These are phyloP conservation scores for Penicillium alfredii DNA, from an alignment of 495 filamentous ascomycete species.

Conservation along the genomic window DNA sequence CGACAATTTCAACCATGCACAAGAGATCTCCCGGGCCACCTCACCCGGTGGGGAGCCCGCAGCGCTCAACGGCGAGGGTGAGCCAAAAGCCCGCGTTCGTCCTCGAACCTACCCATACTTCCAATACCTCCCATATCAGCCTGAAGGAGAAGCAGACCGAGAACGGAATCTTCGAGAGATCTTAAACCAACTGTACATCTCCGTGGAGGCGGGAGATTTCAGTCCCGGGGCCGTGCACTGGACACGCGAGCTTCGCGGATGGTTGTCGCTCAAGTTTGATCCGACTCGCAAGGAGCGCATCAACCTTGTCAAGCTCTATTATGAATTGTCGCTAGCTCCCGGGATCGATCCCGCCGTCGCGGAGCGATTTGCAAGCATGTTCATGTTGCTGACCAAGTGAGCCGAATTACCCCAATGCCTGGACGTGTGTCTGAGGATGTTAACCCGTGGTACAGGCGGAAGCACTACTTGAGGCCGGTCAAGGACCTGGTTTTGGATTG, in stretches of 20 bases:
- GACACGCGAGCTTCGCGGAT: slow-evolving; percentile 92
- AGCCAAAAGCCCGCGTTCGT: slow-evolving; percentile 62
- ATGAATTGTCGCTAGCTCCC: slow-evolving; percentile 85
- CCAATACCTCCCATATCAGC: slow-evolving; percentile 75
- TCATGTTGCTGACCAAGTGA: slow-evolving; percentile 87
- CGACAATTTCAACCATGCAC: slow-evolving; percentile 43
- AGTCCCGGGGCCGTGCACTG: slow-evolving; percentile 89
- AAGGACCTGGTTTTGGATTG: slow-evolving; percentile 89
- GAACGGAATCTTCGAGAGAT: slow-evolving; percentile 75
- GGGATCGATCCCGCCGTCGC: slow-evolving; percentile 75
- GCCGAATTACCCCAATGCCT: slow-evolving; percentile 17
- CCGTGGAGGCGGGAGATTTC: slow-evolving; percentile 89
- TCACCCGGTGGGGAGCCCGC: slow-evolving; percentile 60
- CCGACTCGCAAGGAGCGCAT: slow-evolving; percentile 75
- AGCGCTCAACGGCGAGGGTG: slow-evolving; percentile 45
- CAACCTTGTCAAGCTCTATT: slow-evolving; percentile 84
- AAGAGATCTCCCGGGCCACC: slow-evolving; percentile 56
- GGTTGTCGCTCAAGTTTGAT: slow-evolving; percentile 95
- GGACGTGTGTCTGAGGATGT: slow-evolving; percentile 8
- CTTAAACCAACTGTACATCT: slow-evolving; percentile 84
- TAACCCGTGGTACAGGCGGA: slow-evolving; percentile 61
- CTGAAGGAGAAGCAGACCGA: slow-evolving; percentile 70
- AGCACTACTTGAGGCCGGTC: slow-evolving; percentile 86
- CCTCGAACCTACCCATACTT: slow-evolving; percentile 92
- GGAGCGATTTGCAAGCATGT: slow-evolving; percentile 95